A percentile compares a stretch with the other conserved stretches of the same genome.
phyloP scores from a whole-genome alignment of 169 alveolate genomes.

The Neospora caninum region DNA sequence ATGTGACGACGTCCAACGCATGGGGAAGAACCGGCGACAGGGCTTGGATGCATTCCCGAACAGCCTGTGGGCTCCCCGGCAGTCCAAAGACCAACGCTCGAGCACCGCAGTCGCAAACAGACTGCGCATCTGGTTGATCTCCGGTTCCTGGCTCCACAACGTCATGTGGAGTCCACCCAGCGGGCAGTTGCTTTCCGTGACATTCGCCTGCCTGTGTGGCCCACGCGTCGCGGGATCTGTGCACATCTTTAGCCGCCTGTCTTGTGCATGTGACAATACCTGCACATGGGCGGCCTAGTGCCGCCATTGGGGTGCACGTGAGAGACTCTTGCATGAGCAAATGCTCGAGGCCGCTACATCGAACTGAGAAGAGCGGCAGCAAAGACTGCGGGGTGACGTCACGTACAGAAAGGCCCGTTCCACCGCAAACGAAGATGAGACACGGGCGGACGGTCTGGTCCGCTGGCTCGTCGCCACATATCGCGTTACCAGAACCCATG shows the following conservation, averaged over 20 bases:
- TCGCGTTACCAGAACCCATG: neutral
- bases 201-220: too few species aligned
- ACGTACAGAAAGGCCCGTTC: neutral
- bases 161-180: too few species aligned
- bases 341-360: constrained; percentile 32
- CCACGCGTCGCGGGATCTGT: too few species aligned
- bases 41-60: constrained; percentile 6
- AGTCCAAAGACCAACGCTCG: neutral
- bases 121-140: neutral
- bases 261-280: neutral
- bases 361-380: constrained; percentile 28
- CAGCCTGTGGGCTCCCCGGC: constrained; percentile 41
- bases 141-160: too few species aligned
- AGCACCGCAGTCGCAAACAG: neutral
- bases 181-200: too few species aligned
- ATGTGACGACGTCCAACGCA: neutral
- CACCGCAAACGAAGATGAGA: constrained; percentile 17
- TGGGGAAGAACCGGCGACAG: constrained; percentile 12
- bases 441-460: neutral
- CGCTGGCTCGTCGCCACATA: neutral
- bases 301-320: constrained; percentile 20
- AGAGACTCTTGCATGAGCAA: neutral
- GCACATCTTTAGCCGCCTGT: neutral
- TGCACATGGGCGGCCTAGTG: constrained; percentile 19
- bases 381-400: constrained; percentile 37